Percentiles rank a stretch among this genome's conserved stretches.
phyloP scores from a whole-genome alignment of 2,329 filamentous ascomycete species.

The Diaporthe ampelina region DNA sequence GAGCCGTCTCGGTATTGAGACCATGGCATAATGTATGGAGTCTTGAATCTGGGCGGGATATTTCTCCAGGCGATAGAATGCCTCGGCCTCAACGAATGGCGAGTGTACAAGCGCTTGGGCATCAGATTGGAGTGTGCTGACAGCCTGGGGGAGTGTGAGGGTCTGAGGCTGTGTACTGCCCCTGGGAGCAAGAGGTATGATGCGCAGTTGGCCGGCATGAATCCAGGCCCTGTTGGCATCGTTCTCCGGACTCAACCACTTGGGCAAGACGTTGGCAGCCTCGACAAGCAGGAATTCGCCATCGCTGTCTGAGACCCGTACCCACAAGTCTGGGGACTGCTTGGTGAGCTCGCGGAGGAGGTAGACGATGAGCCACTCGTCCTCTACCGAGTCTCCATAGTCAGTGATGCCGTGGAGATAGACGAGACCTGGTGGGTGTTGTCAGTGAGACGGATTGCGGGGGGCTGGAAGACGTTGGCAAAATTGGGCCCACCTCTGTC shows the following conservation, averaged over 20 bases:
- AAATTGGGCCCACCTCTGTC: constrained; percentile 63
- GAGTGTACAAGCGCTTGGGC: constrained; percentile 77
- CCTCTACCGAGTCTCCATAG: constrained; percentile 94
- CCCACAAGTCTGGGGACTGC: constrained; percentile 81
- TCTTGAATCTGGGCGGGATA: constrained; percentile 83
- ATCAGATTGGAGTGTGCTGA: constrained; percentile 69
- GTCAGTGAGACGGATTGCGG: constrained; percentile 15
- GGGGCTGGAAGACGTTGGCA: background rate
- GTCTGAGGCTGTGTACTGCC: constrained; percentile 53
- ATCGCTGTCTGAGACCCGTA: constrained; percentile 86
- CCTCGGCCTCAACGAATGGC: constrained; percentile 83
- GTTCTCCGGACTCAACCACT: constrained; percentile 92
- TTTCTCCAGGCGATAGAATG: constrained; percentile 88
- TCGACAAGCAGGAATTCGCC: constrained; percentile 97
- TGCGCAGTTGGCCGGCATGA: constrained; percentile 78
- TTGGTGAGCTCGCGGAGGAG: constrained; percentile 85
- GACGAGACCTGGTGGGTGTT: constrained; percentile 58
- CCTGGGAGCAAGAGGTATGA: constrained; percentile 73
- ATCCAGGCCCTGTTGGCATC: constrained; percentile 94
- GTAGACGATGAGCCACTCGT: constrained; percentile 98
- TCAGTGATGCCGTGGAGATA: constrained; percentile 84
- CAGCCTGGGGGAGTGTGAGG: constrained; percentile 75
- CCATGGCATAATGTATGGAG: constrained; percentile 81
- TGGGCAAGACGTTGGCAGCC: constrained; percentile 87
- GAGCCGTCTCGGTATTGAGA: constrained; percentile 84